These are phyloP conservation scores for Elongisporangium prolatum DNA, from an alignment of 352 stramenopile species.

Conservation along the genomic window DNA sequence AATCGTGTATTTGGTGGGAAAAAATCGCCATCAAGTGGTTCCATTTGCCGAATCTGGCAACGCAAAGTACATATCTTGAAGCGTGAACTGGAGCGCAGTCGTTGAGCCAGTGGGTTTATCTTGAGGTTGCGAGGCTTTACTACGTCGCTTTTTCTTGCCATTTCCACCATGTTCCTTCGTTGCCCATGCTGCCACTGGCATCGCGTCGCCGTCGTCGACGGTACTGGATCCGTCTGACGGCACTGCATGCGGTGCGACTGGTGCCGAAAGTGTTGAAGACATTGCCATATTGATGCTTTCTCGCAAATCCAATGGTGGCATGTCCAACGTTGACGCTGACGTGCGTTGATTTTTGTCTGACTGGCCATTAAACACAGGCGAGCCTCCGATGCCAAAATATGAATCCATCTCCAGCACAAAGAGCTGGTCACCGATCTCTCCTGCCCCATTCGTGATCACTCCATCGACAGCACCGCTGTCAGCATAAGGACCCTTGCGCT, in stretches of 20 bases:
- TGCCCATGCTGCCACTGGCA: constrained; percentile 2
- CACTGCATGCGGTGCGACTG: constrained; percentile 2
- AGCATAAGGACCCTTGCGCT: constrained; percentile 61
- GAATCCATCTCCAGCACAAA: constrained; percentile 87
- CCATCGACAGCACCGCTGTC: constrained; percentile 1
- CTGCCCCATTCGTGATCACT: not conserved
- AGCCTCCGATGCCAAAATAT: constrained; percentile 80
- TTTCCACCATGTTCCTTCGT: constrained; percentile 5
- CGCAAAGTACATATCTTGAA: constrained; percentile 81
- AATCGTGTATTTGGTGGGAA: not conserved
- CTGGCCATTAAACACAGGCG: constrained; percentile 64
- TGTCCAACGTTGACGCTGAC: constrained; percentile 21
- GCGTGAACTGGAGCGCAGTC: constrained; percentile 59
- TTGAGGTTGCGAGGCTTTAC: constrained; percentile 20
- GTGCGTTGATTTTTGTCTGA: constrained; percentile 2
- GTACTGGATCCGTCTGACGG: constrained; percentile 12
- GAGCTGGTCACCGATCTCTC: constrained; percentile 52
- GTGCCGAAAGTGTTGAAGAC: constrained; percentile 50
- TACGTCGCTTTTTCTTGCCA: constrained; percentile 9
- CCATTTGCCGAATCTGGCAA: constrained; percentile 14
- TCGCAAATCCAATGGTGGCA: constrained; percentile 53
- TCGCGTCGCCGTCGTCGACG: not conserved
- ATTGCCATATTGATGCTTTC: constrained; percentile 81
- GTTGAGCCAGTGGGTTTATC: constrained; percentile 25
- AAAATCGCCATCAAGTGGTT: not conserved